Evolutionary conservation across 768 basidiomycete genomes (phyloP), one percentile per base, ranked within the genome.

Genomic region (Candolleomyces eurysporus): DNA sequence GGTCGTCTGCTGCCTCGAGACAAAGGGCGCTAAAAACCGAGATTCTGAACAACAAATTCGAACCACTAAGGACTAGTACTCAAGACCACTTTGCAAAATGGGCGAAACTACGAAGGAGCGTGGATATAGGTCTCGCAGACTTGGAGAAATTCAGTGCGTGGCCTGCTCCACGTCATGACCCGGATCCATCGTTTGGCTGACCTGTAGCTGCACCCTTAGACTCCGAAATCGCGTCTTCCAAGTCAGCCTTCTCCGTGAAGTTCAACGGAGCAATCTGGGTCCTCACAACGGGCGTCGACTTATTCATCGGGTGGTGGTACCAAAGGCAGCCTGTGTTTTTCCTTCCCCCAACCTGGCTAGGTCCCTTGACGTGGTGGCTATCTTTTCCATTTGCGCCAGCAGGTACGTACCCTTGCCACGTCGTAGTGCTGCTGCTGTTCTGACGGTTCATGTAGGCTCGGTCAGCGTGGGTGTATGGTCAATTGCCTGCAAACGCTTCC

Each of bases 11-110:
- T 32, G 78, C 82, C 14, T 67, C 81, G 48, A 78, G 83, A 61
- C 92, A 96, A 69, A 79, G 82, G 22, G 74, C 80, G 63, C 86
- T 98, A 66, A 94, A 96, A 75, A 76, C 83, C 8, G 88, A 95
- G 59, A 84, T 98, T 32, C 79, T 98, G 48, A 72, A 76, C 30
- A 89, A 86, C 42, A 96, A 96, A 75, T 82, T 89, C 26, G 94
- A 98, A 71, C 85, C 98, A 3, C 73, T 90, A 64, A 87, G 87
- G 71, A 98, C 95, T 39, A 94, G 92, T 67, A 91, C 94, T 17
- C 96, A 98, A 71, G 96, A 98, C 70, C 92, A 98, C 69, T 99
- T 99, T 72, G 93, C 95, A 21, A 98, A 94, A 76, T 98, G 97
- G 96, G 96, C 96, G 51, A 95, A 94, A 76, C 76, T 98, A 69